Conservation (phyloP, 352 stramenopile species). For the Heterotrichella gracilis region DNA sequence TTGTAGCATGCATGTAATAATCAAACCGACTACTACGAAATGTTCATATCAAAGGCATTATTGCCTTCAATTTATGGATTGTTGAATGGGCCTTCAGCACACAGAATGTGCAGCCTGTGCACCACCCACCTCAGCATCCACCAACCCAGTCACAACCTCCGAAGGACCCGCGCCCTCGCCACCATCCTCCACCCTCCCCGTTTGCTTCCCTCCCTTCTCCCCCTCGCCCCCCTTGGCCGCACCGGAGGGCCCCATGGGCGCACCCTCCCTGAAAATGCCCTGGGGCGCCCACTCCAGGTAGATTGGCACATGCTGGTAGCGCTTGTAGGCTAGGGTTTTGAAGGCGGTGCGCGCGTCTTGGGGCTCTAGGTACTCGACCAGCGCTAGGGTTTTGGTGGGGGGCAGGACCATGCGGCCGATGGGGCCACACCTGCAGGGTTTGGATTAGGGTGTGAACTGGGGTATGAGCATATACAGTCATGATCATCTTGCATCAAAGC, state of each 20-base stretch:
- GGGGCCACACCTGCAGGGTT: conserved; percentile 44
- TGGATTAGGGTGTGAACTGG: too few species aligned
- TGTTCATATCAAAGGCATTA: too few species aligned
- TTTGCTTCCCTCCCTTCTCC: not conserved
- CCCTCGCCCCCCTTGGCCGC: conserved; percentile 19
- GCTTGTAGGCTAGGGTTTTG: conserved; percentile 73
- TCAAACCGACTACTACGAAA: too few species aligned
- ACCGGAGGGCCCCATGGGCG: conserved; percentile 12
- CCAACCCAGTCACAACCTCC: conserved; percentile 7
- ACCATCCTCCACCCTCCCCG: not conserved
- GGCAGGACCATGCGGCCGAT: conserved; percentile 47
- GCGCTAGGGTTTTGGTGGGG: conserved; percentile 57
- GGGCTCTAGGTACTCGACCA: conserved; percentile 73
- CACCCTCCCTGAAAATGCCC: conserved; percentile 32
- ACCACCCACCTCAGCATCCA: conserved; percentile 15
- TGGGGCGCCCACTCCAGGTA: conserved; percentile 89
- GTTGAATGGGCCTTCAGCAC: too few species aligned
- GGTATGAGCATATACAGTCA: too few species aligned
- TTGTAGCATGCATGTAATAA: too few species aligned
- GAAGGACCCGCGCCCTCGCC: not conserved
- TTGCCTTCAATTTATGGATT: too few species aligned
- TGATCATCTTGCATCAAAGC: too few species aligned
- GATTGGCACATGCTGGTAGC: conserved; percentile 81
- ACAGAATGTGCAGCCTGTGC: conserved; percentile 13
- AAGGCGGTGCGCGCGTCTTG: conserved; percentile 72